Base-by-base conservation (phyloP, 192 early-diverging fungal species). In the Coemansia sp. region DNA sequence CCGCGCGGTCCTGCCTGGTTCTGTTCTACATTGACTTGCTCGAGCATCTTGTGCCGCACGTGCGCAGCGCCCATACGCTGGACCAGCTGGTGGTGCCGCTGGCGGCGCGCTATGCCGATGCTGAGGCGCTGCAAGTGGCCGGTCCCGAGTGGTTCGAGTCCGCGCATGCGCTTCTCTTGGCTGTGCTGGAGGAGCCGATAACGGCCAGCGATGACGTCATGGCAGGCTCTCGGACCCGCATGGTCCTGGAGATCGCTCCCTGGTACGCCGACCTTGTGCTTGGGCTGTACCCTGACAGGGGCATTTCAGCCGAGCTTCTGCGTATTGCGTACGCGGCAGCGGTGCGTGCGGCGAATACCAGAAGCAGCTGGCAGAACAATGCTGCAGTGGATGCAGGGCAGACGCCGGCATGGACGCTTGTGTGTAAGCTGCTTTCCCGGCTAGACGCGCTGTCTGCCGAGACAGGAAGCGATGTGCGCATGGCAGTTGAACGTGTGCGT, bases 1-100 rank as follows among this genome's bases (percentile, higher is more conserved):
- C 18, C 11, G 65, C 44, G 15, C 33, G 68, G 7, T 34, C 23
- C 14, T 64, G 55, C 21, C 18, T 62, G 0, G 69, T 80, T 35
- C 63, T 81, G 58, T 81, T 81, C 30, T 72, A 75, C 46, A 18
- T 81, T 44, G 78, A 81, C 18, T n/a, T 81, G 34, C 18, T 68
- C 12, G 78, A 81, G 46, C 78, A 81, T n/a, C 16, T 80, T 61
- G 68, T 34, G 0, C 35, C 18, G 0, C n/a, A n/a, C n/a, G n/a
- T 23, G 30, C 15, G 49, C 75, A 16, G 2, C 4, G 6, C 61
- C 0, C 39, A 68, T 11, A 36, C 63, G 33, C 58, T 75, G 18
- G 10, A 4, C 1, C 35, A 33, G 3, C 24, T 72, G 48, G 69
- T 75, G 6, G 20, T 72, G 62, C 69, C 78, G 0, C 24, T 81